Percentiles rank a stretch among this genome's conserved stretches.
phyloP scores from a whole-genome alignment of 345 rosid species.

The Lagerstroemia speciosa region DNA sequence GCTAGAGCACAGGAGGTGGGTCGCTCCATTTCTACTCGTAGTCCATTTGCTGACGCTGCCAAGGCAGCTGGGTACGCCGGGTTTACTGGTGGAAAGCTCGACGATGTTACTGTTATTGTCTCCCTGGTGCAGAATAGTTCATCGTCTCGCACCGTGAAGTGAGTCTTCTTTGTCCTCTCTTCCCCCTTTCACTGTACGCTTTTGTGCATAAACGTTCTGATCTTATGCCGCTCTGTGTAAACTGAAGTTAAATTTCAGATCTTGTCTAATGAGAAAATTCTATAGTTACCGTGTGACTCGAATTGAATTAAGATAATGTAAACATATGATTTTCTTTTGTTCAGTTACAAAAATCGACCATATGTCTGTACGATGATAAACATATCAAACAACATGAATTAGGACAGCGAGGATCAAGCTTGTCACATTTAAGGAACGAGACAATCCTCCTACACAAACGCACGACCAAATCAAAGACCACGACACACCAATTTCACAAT shows the following conservation, averaged over 20 bases:
- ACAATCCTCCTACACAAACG: too few species aligned
- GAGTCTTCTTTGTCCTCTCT: background rate
- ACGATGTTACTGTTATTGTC: conserved; percentile 51
- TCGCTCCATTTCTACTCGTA: conserved; percentile 23
- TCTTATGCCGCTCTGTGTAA: background rate
- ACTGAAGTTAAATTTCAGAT: too few species aligned
- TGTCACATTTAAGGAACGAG: too few species aligned
- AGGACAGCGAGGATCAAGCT: too few species aligned
- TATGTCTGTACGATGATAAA: too few species aligned
- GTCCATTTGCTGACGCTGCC: conserved; percentile 66
- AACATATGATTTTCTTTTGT: too few species aligned
- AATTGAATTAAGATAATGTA: too few species aligned
- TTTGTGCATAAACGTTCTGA: background rate
- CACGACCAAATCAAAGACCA: too few species aligned
- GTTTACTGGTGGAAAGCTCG: conserved; percentile 53
- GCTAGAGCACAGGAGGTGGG: conserved; percentile 48
- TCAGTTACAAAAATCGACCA: too few species aligned
- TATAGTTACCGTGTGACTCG: too few species aligned
- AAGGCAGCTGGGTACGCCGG: conserved; percentile 60
- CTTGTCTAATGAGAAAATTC: too few species aligned
- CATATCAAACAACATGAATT: too few species aligned
- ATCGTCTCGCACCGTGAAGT: background rate
- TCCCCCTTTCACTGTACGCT: background rate
- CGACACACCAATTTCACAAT: background rate
- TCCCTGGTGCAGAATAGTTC: conserved; percentile 28